Conservation (phyloP, 495 filamentous ascomycete genomes). For the Gamarada debralockiae region DNA sequence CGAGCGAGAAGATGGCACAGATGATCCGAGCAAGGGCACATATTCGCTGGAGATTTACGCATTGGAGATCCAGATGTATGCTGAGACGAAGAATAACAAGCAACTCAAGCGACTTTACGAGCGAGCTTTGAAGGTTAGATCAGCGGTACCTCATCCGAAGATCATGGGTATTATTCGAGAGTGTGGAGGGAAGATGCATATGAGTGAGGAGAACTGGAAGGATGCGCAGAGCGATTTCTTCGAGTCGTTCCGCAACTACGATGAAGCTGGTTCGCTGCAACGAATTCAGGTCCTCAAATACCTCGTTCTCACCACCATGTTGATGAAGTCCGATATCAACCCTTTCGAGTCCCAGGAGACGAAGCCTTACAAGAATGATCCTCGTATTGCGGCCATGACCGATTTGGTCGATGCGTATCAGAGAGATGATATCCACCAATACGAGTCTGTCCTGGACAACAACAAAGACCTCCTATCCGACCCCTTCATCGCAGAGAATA, state of each 20-base stretch:
- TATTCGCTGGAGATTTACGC: constrained; percentile 95
- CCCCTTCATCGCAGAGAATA: constrained; percentile 97
- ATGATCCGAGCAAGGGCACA: constrained; percentile 94
- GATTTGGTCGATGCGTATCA: constrained; percentile 96
- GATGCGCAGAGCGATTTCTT: constrained; percentile 97
- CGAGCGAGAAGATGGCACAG: constrained; percentile 80
- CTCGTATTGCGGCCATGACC: constrained; percentile 93
- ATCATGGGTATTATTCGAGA: constrained; percentile 99
- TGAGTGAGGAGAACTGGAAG: constrained; percentile 99
- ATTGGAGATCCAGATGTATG: constrained; percentile 97
- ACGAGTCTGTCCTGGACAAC: constrained; percentile 81
- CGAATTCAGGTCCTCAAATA: constrained; percentile 98
- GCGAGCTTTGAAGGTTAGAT: constrained; percentile 82
- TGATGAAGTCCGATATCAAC: constrained; percentile 99
- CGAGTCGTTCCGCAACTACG: constrained; percentile 98
- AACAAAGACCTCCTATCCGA: constrained; percentile 88
- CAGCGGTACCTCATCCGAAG: constrained; percentile 95
- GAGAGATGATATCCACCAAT: constrained; percentile 87
- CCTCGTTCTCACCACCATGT: constrained; percentile 91
- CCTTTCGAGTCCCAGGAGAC: constrained; percentile 99
- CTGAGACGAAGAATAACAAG: constrained; percentile 95
- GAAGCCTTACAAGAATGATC: constrained; percentile 97
- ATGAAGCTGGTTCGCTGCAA: constrained; percentile 93
- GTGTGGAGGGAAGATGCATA: constrained; percentile 99
- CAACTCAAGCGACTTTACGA: constrained; percentile 91